Conservation (phyloP, 306 rosid species). For the Fagus sylvatica region DNA sequence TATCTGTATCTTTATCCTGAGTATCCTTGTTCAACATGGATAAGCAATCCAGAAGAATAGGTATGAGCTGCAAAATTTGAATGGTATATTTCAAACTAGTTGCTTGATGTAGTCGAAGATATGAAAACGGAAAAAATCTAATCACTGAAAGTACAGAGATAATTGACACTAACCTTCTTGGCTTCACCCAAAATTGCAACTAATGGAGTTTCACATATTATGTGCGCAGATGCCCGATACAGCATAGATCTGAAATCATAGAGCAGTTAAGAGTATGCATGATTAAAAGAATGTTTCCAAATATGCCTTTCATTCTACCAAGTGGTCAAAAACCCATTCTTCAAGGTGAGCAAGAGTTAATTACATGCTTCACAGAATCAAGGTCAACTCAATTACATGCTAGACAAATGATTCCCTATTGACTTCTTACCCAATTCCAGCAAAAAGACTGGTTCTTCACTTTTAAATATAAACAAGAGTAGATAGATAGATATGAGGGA, state of each 20-base stretch:
- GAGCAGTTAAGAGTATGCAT: constrained; percentile 23
- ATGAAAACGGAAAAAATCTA: not conserved
- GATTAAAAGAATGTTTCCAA: constrained; percentile 2
- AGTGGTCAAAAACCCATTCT: not conserved
- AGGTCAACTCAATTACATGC: no score
- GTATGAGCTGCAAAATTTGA: constrained; percentile 71
- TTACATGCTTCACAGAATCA: no score
- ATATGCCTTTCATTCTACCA: constrained; percentile 4
- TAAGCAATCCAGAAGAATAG: constrained; percentile 72
- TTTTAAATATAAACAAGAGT: no score
- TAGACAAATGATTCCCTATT: no score
- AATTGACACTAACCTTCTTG: constrained; percentile 62
- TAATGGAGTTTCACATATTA: constrained; percentile 70
- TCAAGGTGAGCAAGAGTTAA: not conserved
- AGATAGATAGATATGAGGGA: no score
- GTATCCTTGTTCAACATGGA: constrained; percentile 56
- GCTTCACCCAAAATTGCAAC: constrained; percentile 70
- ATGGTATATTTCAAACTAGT: constrained; percentile 17
- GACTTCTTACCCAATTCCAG: no score
- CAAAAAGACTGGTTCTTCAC: no score
- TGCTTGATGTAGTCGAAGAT: constrained; percentile 22
- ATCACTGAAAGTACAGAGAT: constrained; percentile 5
- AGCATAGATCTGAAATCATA: constrained; percentile 60
- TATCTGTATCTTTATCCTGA: constrained; percentile 64
- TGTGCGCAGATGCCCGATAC: constrained; percentile 68